Evolutionary conservation across 2,329 filamentous ascomycete species (phyloP), one percentile per base, ranked within the genome.

Genomic region (Leptographium lundbergii): DNA sequence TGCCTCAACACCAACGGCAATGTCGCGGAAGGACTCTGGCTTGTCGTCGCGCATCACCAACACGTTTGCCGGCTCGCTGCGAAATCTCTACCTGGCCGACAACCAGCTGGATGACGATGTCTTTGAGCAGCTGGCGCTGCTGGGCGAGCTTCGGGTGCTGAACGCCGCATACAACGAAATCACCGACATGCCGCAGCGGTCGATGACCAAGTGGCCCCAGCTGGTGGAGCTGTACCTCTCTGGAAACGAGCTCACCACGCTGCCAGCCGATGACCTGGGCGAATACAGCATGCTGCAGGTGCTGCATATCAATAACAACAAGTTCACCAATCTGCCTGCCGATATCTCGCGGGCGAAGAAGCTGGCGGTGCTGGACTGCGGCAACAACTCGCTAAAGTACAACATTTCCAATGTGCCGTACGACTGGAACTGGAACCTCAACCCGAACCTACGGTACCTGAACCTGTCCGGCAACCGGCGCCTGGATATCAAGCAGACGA

Each of bases 381-480:
- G 91, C 61, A 96, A 89, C 77, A 99, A 99, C 69, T 85, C 83
- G 25, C 77, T 99, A 60, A 99, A 97, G 72, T 99, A 99, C 80
- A 99, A 99, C 69, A 95, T 99, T 54, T 94, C 91, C 34, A 99
- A 99, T 68, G 96, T 95, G 79, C 94, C 92, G 0, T 99, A 99
- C 69, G 94, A 99, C 70, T 99, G 94, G 94, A 99, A 99, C 67
- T 99, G 94, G 94, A 97, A 97, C 68, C 89, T 94, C 79, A 99
- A 99, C 67, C 89, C 88, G 55, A 95, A 96, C 66, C 75, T 99
- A 64, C 88, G 91, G 63, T 99, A 95, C 68, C 85, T 99, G 63
- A 99, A 97, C 68, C 78, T 99, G 68, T 97, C 92, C 0, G 94
- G 94, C 57, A 99, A 99, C 75, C 96, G 96, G 72, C 85, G 92